Evolutionary conservation across 1,284 basidiomycete genomes (phyloP).

Genomic region (Apiotrichum laibachii): DNA sequence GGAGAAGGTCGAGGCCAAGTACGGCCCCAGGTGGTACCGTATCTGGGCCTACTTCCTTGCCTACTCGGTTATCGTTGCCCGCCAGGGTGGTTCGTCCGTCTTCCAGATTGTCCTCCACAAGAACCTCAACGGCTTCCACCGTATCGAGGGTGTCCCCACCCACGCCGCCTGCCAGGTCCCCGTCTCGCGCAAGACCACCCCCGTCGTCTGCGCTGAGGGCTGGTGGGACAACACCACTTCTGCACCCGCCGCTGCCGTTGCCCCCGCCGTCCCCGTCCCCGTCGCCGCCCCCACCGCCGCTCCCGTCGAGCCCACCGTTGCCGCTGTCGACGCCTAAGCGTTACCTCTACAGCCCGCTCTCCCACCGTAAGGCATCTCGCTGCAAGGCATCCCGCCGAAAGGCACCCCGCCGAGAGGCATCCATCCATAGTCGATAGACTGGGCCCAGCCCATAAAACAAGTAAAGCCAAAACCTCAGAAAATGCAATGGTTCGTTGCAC

Average conservation of each 20-base stretch:
- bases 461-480: too few species aligned
- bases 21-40: constrained; percentile 87
- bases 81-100: constrained; percentile 81
- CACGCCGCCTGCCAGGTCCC: constrained; percentile 55
- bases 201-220: constrained; percentile 37
- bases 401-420: too few species aligned
- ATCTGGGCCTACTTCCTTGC: constrained; percentile 90
- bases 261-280: background rate
- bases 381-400: too few species aligned
- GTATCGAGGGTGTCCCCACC: constrained; percentile 70
- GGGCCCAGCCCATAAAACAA: too few species aligned
- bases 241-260: constrained; percentile 4
- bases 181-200: constrained; percentile 12
- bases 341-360: background rate
- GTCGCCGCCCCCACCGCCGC: background rate
- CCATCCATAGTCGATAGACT: too few species aligned
- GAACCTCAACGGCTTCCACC: constrained; percentile 92
- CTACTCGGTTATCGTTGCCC: constrained; percentile 57
- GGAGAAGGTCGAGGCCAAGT: constrained; percentile 80
- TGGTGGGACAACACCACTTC: constrained; percentile 33
- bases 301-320: background rate
- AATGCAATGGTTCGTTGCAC: too few species aligned
- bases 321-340: too few species aligned
- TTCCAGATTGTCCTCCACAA: constrained; percentile 98
- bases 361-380: too few species aligned